These are phyloP conservation scores for Botrytis pseudocinerea DNA, from an alignment of 2,329 filamentous ascomycete genomes.

Conservation along the genomic window DNA sequence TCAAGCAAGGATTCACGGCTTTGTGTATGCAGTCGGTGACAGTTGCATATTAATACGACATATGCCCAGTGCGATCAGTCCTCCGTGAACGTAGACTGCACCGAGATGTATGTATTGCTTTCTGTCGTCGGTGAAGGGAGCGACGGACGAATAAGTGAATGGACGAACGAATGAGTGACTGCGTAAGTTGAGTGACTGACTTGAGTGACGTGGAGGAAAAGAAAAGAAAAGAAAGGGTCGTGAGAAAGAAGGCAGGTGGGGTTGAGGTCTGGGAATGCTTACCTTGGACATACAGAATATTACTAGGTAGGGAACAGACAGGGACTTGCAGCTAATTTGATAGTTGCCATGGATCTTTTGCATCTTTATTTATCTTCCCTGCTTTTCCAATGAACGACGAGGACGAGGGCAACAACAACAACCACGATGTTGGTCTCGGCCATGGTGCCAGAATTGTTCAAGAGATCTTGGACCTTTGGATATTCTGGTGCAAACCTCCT, in stretches of 20 bases:
- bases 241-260: background rate
- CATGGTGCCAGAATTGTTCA: background rate
- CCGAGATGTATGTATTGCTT: background rate
- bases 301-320: background rate
- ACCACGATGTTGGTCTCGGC: background rate
- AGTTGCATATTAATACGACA: background rate
- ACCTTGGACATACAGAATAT: background rate
- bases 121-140: background rate
- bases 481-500: background rate
- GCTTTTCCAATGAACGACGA: background rate
- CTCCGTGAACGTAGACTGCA: background rate
- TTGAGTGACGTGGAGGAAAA: background rate
- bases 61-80: background rate
- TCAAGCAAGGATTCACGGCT: constrained; percentile 5
- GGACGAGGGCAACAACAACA: background rate
- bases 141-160: background rate
- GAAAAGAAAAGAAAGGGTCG: constrained; percentile 1
- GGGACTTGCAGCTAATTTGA: background rate
- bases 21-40: constrained; percentile 7
- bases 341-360: background rate
- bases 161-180: background rate
- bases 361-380: background rate
- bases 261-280: background rate
- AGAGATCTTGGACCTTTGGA: background rate
- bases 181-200: background rate